Evolutionary conservation across 257 asterid genomes (phyloP), one percentile per base, ranked within the genome.

Genomic region (Lycium ferocissimum): DNA sequence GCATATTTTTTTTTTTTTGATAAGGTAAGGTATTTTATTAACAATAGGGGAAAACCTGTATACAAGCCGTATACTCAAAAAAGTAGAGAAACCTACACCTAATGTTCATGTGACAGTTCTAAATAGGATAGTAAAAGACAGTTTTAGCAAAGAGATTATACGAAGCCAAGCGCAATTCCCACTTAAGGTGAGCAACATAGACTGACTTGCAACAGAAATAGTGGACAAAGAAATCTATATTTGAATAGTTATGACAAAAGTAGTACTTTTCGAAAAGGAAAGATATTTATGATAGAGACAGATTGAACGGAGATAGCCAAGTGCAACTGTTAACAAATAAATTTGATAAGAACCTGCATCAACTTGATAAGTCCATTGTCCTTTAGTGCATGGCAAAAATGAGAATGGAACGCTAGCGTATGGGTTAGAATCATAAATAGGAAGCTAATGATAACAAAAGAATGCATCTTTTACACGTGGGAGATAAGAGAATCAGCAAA

Each of bases 321-420:
- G 62, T 76, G 81, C 81, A 75, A 45, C 12, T 75, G n/a, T 75
- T 75, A 49, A 75, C 80, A 75, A 75, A 10, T 7, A 5, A 47
- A 11, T 71, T 73, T 45, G 59, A 54, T 47, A 45, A 49, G 7
- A 75, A 22, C 45, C 45, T 75, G 12, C 43, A 75, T 22, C 12
- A 12, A 75, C 62, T 33, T 49, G 45, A 75, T 75, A 22, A 3
- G 4, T 26, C 62, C 22, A 26, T 49, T 12, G 81, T 13, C 81
- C 81, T 22, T 75, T 22, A 49, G 4, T 22, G 3, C 7, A 49
- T 22, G 81, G 1, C 9, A 75, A 73, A 59, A 49, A 75, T 9
- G 14, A 75, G 81, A 40, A 75, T 3, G 47, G 2, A 45, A 47
- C 26, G 7, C 26, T n/a, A 20, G 20, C 63, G 3, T 14, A 51